Percentiles rank a stretch among this genome's conserved stretches.
phyloP scores from a whole-genome alignment of 495 filamentous ascomycete species.

The Podospora didyma region DNA sequence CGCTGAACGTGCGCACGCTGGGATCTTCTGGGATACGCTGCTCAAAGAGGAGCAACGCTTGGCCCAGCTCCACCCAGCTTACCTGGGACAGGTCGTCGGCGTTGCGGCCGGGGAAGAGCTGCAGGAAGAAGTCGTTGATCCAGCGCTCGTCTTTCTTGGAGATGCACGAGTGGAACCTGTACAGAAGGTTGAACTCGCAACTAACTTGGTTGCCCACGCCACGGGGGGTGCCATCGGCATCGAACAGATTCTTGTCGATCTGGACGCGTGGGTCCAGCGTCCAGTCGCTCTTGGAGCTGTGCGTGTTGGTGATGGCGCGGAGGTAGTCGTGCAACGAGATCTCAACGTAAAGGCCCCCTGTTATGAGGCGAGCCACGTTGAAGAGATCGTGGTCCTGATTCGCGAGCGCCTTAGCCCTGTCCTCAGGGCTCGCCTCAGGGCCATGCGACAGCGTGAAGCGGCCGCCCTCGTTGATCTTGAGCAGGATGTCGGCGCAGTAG shows the following conservation, averaged over 20 bases:
- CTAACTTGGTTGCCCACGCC: conserved; percentile 73
- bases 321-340: conserved; percentile 77
- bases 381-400: conserved; percentile 80
- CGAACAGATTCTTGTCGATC: conserved; percentile 43
- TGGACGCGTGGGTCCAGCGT: conserved; percentile 69
- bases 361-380: conserved; percentile 71
- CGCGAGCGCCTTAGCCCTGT: conserved; percentile 28
- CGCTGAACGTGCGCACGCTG: conserved; percentile 54
- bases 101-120: conserved; percentile 55
- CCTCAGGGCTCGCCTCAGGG: conserved; percentile 39
- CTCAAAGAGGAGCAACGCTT: conserved; percentile 51
- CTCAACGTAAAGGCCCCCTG: conserved; percentile 77
- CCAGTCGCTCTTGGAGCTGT: conserved; percentile 72
- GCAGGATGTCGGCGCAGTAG: conserved; percentile 54
- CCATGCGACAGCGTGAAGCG: conserved; percentile 57
- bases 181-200: conserved; percentile 72
- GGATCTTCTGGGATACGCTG: conserved; percentile 51
- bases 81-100: conserved; percentile 47
- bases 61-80: conserved; percentile 49
- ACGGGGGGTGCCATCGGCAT: conserved; percentile 51
- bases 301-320: conserved; percentile 73
- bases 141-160: conserved; percentile 63
- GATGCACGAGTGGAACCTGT: conserved; percentile 70
- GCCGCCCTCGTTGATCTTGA: conserved; percentile 70
- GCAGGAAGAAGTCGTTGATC: conserved; percentile 56